phyloP scores from a whole-genome alignment of 192 early-diverging fungal species.

The Globomyces pollinis-pini region DNA sequence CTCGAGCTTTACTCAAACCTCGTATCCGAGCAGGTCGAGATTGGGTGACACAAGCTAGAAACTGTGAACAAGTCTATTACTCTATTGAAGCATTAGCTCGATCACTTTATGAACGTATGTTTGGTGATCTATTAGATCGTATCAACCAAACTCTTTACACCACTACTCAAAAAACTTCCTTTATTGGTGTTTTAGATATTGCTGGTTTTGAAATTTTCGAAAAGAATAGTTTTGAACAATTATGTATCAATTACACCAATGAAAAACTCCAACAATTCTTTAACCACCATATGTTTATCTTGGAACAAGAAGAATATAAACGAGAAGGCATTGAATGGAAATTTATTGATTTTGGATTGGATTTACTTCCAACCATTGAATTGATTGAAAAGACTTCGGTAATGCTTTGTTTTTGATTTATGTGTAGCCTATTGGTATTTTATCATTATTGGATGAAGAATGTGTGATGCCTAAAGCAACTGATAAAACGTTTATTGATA shows the following conservation, averaged over 20 bases:
- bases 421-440: constrained; percentile 90
- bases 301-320: constrained; percentile 97
- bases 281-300: constrained; percentile 98
- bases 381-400: constrained; percentile 96
- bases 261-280: constrained; percentile 99
- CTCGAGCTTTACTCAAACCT: constrained; percentile 77
- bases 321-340: constrained; percentile 97
- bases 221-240: constrained; percentile 96
- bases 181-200: constrained; percentile 98
- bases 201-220: constrained; percentile 99
- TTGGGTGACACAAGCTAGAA: constrained; percentile 90
- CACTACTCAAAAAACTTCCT: constrained; percentile 64
- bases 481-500: constrained; percentile 90
- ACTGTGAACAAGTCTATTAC: constrained; percentile 74
- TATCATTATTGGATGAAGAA: constrained; percentile 95
- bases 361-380: constrained; percentile 96
- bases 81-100: constrained; percentile 88
- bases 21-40: constrained; percentile 90
- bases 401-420: no score
- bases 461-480: constrained; percentile 95
- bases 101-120: constrained; percentile 92
- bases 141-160: constrained; percentile 65
- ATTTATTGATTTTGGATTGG: constrained; percentile 95
- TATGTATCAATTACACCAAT: constrained; percentile 99
- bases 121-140: constrained; percentile 78